Evolutionary conservation across 2,329 filamentous ascomycete genomes (phyloP).

Genomic region (Trematosphaeria pertusa): DNA sequence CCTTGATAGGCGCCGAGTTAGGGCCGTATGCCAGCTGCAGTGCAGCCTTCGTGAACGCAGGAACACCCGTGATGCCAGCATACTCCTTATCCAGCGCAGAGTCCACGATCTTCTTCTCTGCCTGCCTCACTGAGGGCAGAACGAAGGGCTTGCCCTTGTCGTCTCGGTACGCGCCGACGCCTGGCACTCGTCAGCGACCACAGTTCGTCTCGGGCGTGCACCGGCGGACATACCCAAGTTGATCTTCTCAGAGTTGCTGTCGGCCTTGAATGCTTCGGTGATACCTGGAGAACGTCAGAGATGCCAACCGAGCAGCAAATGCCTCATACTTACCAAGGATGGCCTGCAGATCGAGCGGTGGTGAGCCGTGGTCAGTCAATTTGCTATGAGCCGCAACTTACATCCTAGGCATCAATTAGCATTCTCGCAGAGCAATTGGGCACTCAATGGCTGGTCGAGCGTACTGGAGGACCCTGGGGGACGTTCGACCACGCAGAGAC

Average conservation of each 20-base stretch:
- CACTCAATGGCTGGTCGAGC: constrained; percentile 46
- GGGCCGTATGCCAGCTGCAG: constrained; percentile 89
- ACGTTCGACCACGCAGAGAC: constrained; percentile 90
- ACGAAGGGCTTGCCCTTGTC: constrained; percentile 98
- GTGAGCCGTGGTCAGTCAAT: constrained; percentile 24
- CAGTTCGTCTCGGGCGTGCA: no score
- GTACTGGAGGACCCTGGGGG: constrained; percentile 90
- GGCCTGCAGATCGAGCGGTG: constrained; percentile 60
- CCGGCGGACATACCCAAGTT: constrained; percentile 75
- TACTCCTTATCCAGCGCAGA: constrained; percentile 93
- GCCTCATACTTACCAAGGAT: constrained; percentile 70
- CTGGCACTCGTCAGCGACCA: constrained; percentile 53
- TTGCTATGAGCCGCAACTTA: constrained; percentile 24
- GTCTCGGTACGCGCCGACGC: constrained; percentile 97
- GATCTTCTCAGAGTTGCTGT: constrained; percentile 93
- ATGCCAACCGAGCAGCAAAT: not conserved
- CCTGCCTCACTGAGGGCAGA: constrained; percentile 87
- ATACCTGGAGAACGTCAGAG: constrained; percentile 64
- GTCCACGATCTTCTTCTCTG: constrained; percentile 84
- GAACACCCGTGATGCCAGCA: constrained; percentile 90
- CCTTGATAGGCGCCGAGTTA: constrained; percentile 76
- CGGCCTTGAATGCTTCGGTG: constrained; percentile 99
- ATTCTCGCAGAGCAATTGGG: constrained; percentile 18
- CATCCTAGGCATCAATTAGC: constrained; percentile 45
- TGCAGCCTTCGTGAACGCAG: constrained; percentile 91